These are phyloP conservation scores for Vanrija pseudolonga DNA, from an alignment of 1,284 basidiomycete genomes.

Conservation along the genomic window DNA sequence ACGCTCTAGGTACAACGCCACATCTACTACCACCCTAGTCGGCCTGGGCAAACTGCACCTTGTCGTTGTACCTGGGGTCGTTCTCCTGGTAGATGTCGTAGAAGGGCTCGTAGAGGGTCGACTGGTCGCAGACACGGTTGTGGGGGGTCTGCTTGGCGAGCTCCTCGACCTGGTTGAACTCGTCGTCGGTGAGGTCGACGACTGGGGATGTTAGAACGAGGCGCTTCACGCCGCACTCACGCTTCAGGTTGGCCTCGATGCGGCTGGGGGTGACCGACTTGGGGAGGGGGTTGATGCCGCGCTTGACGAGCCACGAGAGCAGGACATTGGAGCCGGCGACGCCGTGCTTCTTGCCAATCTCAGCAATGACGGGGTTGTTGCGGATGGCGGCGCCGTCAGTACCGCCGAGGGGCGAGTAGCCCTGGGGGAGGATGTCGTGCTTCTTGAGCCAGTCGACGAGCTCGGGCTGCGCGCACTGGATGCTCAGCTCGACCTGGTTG, in stretches of 20 bases:
- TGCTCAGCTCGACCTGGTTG: slow-evolving; percentile 74
- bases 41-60: slow-evolving; percentile 20
- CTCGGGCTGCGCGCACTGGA: slow-evolving; percentile 76
- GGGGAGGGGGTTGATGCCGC: slow-evolving; percentile 58
- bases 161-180: slow-evolving; percentile 38
- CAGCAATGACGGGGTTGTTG: slow-evolving; percentile 58
- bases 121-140: slow-evolving; percentile 47
- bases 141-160: slow-evolving; percentile 34
- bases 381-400: slow-evolving; percentile 65
- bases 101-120: slow-evolving; percentile 22
- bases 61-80: slow-evolving; percentile 52
- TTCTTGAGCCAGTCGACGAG: slow-evolving; percentile 61
- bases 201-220: slow-evolving; percentile 9
- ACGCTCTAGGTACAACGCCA: too few relatives aligned
- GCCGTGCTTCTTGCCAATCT: slow-evolving; percentile 61
- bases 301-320: slow-evolving; percentile 74
- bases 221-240: slow-evolving; percentile 15
- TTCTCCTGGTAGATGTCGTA: slow-evolving; percentile 55
- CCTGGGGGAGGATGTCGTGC: slow-evolving; percentile 64
- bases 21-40: too few relatives aligned
- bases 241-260: slow-evolving; percentile 48
- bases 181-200: slow-evolving; percentile 40
- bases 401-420: slow-evolving; percentile 73
- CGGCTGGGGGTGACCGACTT: slow-evolving; percentile 50
- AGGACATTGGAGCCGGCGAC: slow-evolving; percentile 74